phyloP scores from a whole-genome alignment of 2,329 filamentous ascomycete genomes.

The Pseudonectria buxi region DNA sequence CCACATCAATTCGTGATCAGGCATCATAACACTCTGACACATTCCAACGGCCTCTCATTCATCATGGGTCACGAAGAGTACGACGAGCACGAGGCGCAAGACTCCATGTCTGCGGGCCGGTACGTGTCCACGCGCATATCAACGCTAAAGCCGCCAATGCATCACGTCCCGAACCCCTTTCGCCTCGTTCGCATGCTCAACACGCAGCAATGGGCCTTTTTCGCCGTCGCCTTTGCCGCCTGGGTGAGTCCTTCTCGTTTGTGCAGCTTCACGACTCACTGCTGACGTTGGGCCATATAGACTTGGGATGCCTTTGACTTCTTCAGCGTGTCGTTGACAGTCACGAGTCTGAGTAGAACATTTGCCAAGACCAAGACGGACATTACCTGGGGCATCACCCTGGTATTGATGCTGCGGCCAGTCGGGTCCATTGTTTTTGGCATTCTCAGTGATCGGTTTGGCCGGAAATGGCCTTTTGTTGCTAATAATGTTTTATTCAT shows the following conservation, averaged over 20 bases:
- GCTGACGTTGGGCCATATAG: conserved; percentile 21
- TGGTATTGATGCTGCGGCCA: conserved; percentile 55
- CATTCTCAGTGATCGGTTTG: conserved; percentile 49
- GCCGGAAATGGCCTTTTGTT: conserved; percentile 66
- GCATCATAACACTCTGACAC: no score
- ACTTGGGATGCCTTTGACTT: conserved; percentile 62
- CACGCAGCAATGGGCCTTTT: conserved; percentile 48
- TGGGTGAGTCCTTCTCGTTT: conserved; percentile 38
- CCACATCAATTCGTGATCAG: no score
- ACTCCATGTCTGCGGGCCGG: conserved; percentile 40
- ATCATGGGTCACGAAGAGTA: conserved; percentile 21
- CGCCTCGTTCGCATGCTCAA: conserved; percentile 42
- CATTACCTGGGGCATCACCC: conserved; percentile 59
- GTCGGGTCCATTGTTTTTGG: conserved; percentile 49
- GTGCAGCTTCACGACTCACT: background rate
- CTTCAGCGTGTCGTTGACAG: conserved; percentile 56
- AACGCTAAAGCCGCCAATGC: conserved; percentile 51
- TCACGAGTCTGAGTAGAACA: conserved; percentile 44
- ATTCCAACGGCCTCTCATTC: background rate
- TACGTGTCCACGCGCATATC: conserved; percentile 48
- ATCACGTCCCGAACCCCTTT: conserved; percentile 47
- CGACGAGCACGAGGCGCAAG: conserved; percentile 35
- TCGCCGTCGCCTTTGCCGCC: conserved; percentile 47
- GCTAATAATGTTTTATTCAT: conserved; percentile 69
- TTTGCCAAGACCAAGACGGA: conserved; percentile 50